phyloP scores from a whole-genome alignment of 2,329 filamentous ascomycete genomes.

The Lachnellula hyalina region DNA sequence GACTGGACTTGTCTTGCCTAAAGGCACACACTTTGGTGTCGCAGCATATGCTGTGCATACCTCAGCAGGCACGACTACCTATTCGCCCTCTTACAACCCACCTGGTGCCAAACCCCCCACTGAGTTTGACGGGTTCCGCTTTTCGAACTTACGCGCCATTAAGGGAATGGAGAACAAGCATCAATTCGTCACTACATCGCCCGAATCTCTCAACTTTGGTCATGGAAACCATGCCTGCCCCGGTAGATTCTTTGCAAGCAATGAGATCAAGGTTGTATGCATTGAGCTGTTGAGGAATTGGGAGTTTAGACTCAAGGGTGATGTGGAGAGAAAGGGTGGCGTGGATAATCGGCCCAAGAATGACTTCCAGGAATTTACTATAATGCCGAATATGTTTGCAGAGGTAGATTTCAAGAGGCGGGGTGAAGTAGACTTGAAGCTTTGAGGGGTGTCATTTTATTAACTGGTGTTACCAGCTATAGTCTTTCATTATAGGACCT shows the following conservation, averaged over 20 bases:
- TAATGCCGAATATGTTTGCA: conserved; percentile 13
- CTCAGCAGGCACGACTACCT: conserved; percentile 21
- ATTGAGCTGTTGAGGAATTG: conserved; percentile 31
- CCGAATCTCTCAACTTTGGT: conserved; percentile 35
- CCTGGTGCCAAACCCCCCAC: neutral
- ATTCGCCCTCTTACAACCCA: conserved; percentile 26
- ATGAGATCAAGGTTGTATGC: conserved; percentile 45
- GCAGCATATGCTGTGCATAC: conserved; percentile 25
- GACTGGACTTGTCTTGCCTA: conserved; percentile 32
- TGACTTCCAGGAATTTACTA: neutral
- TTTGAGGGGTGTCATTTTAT: neutral
- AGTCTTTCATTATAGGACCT: no score
- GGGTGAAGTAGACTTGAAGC: neutral
- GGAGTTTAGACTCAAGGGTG: conserved; percentile 49
- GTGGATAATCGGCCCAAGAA: conserved; percentile 59
- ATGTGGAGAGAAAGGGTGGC: conserved; percentile 75
- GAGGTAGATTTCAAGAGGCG: conserved; percentile 18
- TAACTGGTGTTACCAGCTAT: no score
- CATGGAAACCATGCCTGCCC: conserved; percentile 41
- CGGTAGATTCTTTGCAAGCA: conserved; percentile 37
- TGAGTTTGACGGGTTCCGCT: conserved; percentile 25
- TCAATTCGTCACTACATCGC: conserved; percentile 34
- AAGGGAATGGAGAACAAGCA: conserved; percentile 25
- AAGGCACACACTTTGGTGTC: conserved; percentile 27
- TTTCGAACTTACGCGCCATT: conserved; percentile 18